A percentile compares a stretch with the other conserved stretches of the same genome.
Evolutionary conservation across 108 stramenopile genomes (phyloP).

Genomic region (Conticribra weissflogii): DNA sequence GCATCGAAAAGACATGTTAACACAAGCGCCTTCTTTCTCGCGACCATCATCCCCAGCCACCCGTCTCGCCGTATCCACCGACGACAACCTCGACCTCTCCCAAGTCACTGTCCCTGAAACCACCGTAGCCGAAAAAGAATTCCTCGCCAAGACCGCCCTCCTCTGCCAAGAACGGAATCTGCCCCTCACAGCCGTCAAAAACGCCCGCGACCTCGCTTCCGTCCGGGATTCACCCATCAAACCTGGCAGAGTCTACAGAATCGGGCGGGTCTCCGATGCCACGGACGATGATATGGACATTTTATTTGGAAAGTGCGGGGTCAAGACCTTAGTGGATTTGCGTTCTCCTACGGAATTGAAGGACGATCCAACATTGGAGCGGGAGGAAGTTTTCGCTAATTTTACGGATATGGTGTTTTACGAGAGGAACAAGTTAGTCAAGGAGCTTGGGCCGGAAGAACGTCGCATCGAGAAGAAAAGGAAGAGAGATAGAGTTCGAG

Average conservation of each 20-base stretch:
- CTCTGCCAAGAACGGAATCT: constrained; percentile 80
- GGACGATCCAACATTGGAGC: constrained; percentile 74
- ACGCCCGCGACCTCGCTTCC: constrained; percentile 88
- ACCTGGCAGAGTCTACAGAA: constrained; percentile 75
- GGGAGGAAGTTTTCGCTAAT: constrained; percentile 68
- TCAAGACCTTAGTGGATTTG: constrained; percentile 86
- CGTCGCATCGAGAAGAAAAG: constrained; percentile 55
- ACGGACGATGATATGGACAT: constrained; percentile 70
- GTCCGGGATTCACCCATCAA: constrained; percentile 69
- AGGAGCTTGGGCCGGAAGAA: constrained; percentile 62
- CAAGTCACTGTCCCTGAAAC: constrained; percentile 14
- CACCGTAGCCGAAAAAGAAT: constrained; percentile 48
- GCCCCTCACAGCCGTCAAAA: constrained; percentile 81
- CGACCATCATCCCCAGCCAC: constrained; percentile 3
- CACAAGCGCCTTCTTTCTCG: too few species aligned
- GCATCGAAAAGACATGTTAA: too few species aligned
- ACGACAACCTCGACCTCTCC: constrained; percentile 21
- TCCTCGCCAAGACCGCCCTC: constrained; percentile 50
- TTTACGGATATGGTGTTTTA: constrained; percentile 80
- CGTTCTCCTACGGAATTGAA: constrained; percentile 87
- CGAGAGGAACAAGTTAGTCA: constrained; percentile 60
- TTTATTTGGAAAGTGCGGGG: constrained; percentile 61
- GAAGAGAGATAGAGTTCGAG: constrained; percentile 34
- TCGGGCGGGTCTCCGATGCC: constrained; percentile 87
- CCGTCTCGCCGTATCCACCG: not conserved